phyloP scores from a whole-genome alignment of 345 rosid genomes.

The Euphorbia lathyris region DNA sequence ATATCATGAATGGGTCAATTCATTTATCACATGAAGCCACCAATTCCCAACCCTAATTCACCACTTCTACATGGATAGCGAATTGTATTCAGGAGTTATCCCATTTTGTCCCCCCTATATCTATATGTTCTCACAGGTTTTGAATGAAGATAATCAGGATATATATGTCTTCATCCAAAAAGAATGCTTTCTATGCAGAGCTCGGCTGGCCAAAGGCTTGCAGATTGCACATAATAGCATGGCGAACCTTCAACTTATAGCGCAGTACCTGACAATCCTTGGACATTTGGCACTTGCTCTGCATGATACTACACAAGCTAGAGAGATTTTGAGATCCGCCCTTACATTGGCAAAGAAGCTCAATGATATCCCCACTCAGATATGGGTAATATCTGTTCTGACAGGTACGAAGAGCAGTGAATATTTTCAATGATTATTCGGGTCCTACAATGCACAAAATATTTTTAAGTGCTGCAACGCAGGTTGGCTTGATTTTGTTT shows the following conservation, averaged over 20 bases:
- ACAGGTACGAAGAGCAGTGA: conserved; percentile 45
- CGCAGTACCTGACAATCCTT: conserved; percentile 87
- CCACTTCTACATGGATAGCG: too few relatives aligned
- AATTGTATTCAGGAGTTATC: too few relatives aligned
- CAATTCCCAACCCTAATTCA: too few relatives aligned
- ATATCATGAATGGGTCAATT: background rate
- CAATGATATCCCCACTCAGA: conserved; percentile 87
- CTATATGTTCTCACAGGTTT: background rate
- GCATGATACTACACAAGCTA: conserved; percentile 88
- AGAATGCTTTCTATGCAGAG: conserved; percentile 43
- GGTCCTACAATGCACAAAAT: background rate
- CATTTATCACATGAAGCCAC: too few relatives aligned
- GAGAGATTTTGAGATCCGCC: conserved; percentile 90
- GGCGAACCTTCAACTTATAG: conserved; percentile 96
- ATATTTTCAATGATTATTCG: background rate
- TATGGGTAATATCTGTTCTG: conserved; percentile 87
- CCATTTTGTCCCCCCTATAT: too few relatives aligned
- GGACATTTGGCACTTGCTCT: conserved; percentile 90
- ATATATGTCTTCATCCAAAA: conserved; percentile 9
- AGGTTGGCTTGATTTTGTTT: background rate
- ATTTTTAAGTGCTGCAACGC: background rate
- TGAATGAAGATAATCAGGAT: background rate
- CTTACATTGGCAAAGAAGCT: conserved; percentile 91
- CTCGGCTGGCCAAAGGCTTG: conserved; percentile 88
- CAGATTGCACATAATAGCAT: conserved; percentile 83